phyloP scores from a whole-genome alignment of 83 land plant genomes.

The Picea mariana region DNA sequence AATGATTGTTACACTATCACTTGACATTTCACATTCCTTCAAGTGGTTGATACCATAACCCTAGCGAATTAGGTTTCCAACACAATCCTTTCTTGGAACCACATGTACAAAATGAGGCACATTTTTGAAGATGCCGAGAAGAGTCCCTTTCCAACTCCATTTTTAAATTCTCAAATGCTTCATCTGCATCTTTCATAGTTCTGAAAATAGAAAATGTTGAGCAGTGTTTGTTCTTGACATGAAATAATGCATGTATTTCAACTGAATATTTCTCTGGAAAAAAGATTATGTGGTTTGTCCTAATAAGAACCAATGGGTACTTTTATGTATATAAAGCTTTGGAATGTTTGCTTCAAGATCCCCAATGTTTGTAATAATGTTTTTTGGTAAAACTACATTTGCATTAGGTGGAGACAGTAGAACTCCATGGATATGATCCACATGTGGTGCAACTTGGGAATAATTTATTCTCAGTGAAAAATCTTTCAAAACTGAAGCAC shows the following conservation, averaged over 20 bases:
- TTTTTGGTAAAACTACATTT: background rate
- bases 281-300: constrained; percentile 37
- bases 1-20: too few species aligned
- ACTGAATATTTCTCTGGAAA: constrained; percentile 42
- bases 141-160: constrained; percentile 46
- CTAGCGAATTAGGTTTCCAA: too few species aligned
- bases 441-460: background rate
- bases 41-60: too few species aligned
- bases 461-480: background rate
- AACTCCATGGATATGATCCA: background rate
- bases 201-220: constrained; percentile 51
- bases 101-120: constrained; percentile 17
- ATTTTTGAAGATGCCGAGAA: constrained; percentile 37
- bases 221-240: constrained; percentile 15
- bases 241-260: constrained; percentile 33
- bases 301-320: constrained; percentile 41
- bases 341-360: background rate
- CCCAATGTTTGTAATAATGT: background rate
- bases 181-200: constrained; percentile 35
- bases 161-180: constrained; percentile 39
- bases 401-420: background rate
- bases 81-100: constrained; percentile 13
- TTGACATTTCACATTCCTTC: too few species aligned
- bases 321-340: background rate
- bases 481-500: background rate